Evolutionary conservation across 129 eudicot genomes (phyloP).

Genomic region (Chrysanthemum makinoi): DNA sequence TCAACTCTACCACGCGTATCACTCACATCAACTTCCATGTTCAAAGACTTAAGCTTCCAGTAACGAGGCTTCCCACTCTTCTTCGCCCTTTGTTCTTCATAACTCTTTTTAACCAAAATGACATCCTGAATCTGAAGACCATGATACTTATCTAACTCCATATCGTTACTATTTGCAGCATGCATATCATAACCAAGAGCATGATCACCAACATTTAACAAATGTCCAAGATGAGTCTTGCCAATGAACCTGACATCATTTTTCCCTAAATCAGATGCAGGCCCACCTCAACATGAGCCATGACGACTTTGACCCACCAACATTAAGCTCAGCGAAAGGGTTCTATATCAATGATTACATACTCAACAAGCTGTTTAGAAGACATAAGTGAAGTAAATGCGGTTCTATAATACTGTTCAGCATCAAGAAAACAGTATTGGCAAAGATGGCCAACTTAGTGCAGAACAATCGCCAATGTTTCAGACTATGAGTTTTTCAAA

Average conservation of each 20-base stretch:
- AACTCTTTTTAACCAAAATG: constrained; percentile 59
- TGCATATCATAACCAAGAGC: constrained; percentile 17
- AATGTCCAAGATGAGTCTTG: constrained; percentile 8
- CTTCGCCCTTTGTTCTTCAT: constrained; percentile 50
- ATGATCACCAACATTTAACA: background rate
- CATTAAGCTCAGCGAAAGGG: constrained; percentile 12
- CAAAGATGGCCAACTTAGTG: too few species aligned
- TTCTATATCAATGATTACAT: constrained; percentile 18
- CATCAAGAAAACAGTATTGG: constrained; percentile 25
- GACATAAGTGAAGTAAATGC: constrained; percentile 18
- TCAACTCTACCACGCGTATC: constrained; percentile 28
- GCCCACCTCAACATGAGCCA: constrained; percentile 67
- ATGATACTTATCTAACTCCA: constrained; percentile 57
- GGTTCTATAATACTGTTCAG: constrained; percentile 27
- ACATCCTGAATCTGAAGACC: constrained; percentile 52
- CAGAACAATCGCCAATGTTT: constrained; percentile 60
- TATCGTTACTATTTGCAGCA: constrained; percentile 2
- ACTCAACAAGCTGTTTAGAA: constrained; percentile 26
- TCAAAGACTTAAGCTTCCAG: constrained; percentile 63
- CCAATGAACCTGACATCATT: background rate
- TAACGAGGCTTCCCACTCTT: constrained; percentile 43
- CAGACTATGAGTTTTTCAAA: constrained; percentile 50
- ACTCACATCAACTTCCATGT: constrained; percentile 51
- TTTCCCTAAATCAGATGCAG: constrained; percentile 10
- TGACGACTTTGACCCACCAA: constrained; percentile 36